Conservation (phyloP, 176 grass and related monocot species). For the Hordeum marinum region DNA sequence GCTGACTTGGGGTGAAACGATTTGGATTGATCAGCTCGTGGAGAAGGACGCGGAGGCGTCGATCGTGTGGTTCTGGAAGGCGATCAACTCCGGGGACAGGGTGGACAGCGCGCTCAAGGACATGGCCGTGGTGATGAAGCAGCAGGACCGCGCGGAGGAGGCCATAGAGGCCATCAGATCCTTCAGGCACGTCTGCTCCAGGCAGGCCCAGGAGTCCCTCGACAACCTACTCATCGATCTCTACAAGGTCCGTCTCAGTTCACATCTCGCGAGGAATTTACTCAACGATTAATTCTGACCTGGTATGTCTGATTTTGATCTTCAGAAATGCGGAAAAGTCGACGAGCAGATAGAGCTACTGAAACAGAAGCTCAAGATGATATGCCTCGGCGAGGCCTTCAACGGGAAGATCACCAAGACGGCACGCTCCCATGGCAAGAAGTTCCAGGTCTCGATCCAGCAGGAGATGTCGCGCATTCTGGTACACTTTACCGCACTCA, state of each 20-base stretch:
- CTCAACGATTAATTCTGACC: neutral
- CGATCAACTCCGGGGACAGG: slow-evolving; percentile 77
- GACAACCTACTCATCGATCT: slow-evolving; percentile 97
- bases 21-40: slow-evolving; percentile 48
- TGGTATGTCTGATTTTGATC: neutral
- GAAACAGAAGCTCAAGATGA: slow-evolving; percentile 90
- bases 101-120: slow-evolving; percentile 89
- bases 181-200: slow-evolving; percentile 84
- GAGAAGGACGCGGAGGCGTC: slow-evolving; percentile 73
- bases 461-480: slow-evolving; percentile 81
- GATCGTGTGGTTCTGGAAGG: slow-evolving; percentile 95
- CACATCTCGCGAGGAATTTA: neutral
- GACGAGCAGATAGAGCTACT: slow-evolving; percentile 87
- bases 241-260: slow-evolving; percentile 59
- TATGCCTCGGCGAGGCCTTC: slow-evolving; percentile 75
- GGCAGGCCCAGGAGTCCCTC: slow-evolving; percentile 77
- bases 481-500: slow-evolving; percentile 17
- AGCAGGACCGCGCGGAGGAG: slow-evolving; percentile 57
- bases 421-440: slow-evolving; percentile 89
- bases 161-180: slow-evolving; percentile 86
- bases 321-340: slow-evolving; percentile 76
- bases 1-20: neutral
- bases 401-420: slow-evolving; percentile 88
- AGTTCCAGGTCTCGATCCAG: slow-evolving; percentile 95
- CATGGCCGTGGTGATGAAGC: slow-evolving; percentile 94